These are phyloP conservation scores for Acacia melanoxylon DNA, from an alignment of 306 rosid genomes.

Conservation along the genomic window DNA sequence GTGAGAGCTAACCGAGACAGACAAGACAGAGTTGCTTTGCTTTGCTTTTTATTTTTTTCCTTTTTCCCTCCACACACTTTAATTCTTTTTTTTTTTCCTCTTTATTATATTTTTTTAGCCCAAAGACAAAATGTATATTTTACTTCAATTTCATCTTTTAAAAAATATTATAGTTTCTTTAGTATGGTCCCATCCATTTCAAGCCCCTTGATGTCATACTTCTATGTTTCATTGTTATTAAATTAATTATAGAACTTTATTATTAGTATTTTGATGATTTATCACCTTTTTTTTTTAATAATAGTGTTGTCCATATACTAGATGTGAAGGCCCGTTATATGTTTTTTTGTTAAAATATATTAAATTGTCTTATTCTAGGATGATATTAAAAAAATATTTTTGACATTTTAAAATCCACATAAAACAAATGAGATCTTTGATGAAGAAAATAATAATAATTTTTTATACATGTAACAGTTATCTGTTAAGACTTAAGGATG, in stretches of 20 bases:
- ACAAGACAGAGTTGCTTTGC: background rate
- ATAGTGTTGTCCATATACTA: background rate
- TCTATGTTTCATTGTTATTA: background rate
- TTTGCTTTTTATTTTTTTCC: background rate
- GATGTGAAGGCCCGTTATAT: background rate
- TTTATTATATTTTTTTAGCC: background rate
- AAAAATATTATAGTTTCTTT: background rate
- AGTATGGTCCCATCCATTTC: background rate
- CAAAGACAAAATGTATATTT: background rate
- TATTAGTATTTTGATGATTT: background rate
- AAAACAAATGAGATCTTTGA: background rate
- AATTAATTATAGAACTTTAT: background rate
- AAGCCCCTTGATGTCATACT: background rate
- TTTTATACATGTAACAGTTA: background rate
- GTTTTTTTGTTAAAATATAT: background rate
- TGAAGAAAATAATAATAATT: background rate
- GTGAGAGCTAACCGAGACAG: conserved; percentile 18
- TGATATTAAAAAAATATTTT: background rate
- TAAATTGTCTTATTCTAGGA: background rate
- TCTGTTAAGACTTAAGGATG: background rate
- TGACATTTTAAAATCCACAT: background rate
- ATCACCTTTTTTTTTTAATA: background rate
- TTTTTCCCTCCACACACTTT: background rate
- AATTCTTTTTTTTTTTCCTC: background rate
- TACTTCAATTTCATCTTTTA: background rate